Conservation (phyloP, 495 filamentous ascomycete species). For the Astrocystis sublimbata region DNA sequence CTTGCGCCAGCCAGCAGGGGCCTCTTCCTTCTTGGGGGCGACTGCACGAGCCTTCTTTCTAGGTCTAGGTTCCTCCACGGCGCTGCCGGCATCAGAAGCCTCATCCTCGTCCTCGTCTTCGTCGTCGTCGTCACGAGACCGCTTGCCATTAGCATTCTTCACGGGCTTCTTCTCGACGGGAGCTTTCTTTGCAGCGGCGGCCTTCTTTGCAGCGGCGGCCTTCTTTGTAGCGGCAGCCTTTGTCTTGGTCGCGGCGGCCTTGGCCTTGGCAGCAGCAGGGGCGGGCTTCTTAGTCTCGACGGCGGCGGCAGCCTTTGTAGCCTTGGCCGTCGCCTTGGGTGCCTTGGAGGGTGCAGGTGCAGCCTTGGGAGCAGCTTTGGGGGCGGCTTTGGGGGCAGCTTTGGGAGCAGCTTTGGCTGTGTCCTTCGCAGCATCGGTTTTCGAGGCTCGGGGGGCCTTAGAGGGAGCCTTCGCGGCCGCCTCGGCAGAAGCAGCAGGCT, state of each 20-base stretch:
- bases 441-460: not conserved
- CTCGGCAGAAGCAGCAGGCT: constrained; percentile 9
- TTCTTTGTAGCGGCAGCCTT: constrained; percentile 5
- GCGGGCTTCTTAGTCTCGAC: constrained; percentile 7
- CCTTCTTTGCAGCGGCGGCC: constrained; percentile 16
- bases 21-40: constrained; percentile 9
- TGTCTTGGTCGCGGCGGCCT: not conserved
- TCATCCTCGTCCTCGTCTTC: constrained; percentile 18
- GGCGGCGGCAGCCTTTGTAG: not conserved
- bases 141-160: constrained; percentile 28
- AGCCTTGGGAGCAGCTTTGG: constrained; percentile 15
- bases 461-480: not conserved
- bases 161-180: constrained; percentile 12
- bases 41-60: constrained; percentile 15
- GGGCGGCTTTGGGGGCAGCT: not conserved
- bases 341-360: constrained; percentile 15
- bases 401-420: constrained; percentile 7
- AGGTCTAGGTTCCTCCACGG: constrained; percentile 26
- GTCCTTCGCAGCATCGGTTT: constrained; percentile 20
- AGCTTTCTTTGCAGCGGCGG: constrained; percentile 22
- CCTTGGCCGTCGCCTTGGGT: not conserved
- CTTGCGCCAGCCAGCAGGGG: constrained; percentile 9
- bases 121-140: constrained; percentile 20
- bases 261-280: constrained; percentile 12
- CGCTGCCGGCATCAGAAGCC: not conserved